These are phyloP conservation scores for Yamadazyma jaroonii DNA, from an alignment of 1,139 yeast species.

Conservation along the genomic window DNA sequence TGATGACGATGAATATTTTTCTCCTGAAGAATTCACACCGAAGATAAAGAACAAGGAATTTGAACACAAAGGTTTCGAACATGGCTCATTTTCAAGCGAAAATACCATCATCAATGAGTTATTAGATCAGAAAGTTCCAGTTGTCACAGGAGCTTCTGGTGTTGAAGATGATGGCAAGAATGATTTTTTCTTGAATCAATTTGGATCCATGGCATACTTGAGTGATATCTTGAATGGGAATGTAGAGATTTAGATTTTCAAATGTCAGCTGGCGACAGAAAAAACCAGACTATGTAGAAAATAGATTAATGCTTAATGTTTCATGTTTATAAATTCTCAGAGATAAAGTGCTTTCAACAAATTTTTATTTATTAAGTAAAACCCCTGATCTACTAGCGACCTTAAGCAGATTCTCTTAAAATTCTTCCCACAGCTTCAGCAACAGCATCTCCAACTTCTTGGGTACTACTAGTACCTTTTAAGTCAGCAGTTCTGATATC, in stretches of 20 bases:
- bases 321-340: too few species aligned
- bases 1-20: constrained; percentile 33
- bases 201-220: constrained; percentile 34
- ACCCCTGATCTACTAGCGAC: too few species aligned
- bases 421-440: constrained; percentile 67
- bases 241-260: constrained; percentile 11
- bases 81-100: constrained; percentile 30
- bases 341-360: too few species aligned
- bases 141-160: constrained; percentile 5
- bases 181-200: constrained; percentile 15
- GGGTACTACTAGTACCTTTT: constrained; percentile 74
- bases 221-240: constrained; percentile 32
- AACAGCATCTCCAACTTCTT: constrained; percentile 92
- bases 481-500: constrained; percentile 92
- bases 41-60: constrained; percentile 1
- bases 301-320: too few species aligned
- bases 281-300: too few species aligned
- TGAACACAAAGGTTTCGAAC: constrained; percentile 1
- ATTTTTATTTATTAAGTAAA: too few species aligned
- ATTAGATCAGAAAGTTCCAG: constrained; percentile 8
- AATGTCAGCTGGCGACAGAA: too few species aligned
- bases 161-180: constrained; percentile 7
- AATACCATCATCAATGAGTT: constrained; percentile 29
- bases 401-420: constrained; percentile 20
- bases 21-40: constrained; percentile 25